Evolutionary conservation across 169 alveolate genomes (phyloP).

Genomic region (Plasmodium gonderi): DNA sequence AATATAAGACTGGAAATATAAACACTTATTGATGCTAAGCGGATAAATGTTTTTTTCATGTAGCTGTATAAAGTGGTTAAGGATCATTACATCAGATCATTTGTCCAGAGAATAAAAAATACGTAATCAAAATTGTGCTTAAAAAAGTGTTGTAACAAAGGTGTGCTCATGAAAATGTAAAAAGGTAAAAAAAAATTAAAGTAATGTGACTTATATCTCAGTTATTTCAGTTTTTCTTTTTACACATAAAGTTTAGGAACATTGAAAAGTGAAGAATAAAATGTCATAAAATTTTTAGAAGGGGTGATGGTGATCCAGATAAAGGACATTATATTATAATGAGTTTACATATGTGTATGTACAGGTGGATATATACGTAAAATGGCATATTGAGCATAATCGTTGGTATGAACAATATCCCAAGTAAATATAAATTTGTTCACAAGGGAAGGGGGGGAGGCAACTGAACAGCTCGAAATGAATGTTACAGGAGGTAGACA

Average conservation of each 20-base stretch:
- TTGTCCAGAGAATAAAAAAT: background rate
- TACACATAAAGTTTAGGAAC: background rate
- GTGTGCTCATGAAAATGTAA: too few relatives aligned
- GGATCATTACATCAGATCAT: background rate
- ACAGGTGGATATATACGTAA: background rate
- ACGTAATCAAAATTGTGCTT: background rate
- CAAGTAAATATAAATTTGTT: constrained; percentile 4
- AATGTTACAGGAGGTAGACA: background rate
- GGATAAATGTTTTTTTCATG: background rate
- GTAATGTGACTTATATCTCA: background rate
- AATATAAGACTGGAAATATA: background rate
- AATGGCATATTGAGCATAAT: background rate
- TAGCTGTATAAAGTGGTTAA: background rate
- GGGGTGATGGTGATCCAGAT: too few relatives aligned
- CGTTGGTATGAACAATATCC: background rate
- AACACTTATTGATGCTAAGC: background rate
- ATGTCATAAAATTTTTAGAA: background rate
- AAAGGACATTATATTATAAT: too few relatives aligned
- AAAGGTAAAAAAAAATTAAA: background rate
- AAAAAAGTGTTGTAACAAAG: background rate
- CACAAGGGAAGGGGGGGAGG: too few relatives aligned
- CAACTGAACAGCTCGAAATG: background rate
- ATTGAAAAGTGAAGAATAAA: background rate
- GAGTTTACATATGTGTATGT: background rate
- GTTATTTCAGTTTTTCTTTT: constrained; percentile 8